Conservation (phyloP, 2,329 filamentous ascomycete genomes). For the Periglandula ipomoeae region DNA sequence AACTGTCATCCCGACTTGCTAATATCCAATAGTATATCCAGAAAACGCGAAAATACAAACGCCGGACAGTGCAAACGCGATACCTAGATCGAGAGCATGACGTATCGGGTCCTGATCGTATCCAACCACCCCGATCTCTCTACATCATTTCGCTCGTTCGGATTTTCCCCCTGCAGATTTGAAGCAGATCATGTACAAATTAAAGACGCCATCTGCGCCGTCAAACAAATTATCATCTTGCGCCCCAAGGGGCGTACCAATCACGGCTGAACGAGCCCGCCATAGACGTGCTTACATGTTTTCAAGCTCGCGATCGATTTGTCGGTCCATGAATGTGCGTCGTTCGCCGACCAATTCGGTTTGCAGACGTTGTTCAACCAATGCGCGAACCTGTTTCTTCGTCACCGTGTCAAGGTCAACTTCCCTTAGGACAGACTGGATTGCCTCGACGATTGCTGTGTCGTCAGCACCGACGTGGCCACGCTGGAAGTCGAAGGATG, state of each 20-base stretch:
- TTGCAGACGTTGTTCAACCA: constrained; percentile 89
- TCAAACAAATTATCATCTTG: background rate
- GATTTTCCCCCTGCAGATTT: background rate
- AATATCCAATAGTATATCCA: background rate
- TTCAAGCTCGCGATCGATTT: constrained; percentile 88
- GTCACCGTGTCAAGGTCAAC: constrained; percentile 95
- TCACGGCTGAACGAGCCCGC: no score
- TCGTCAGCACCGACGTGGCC: constrained; percentile 64
- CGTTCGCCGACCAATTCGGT: constrained; percentile 81
- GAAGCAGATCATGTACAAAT: background rate
- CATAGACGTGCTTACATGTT: constrained; percentile 60
- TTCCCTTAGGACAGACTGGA: constrained; percentile 72
- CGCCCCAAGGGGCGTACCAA: background rate
- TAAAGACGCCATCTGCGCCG: constrained; percentile 1
- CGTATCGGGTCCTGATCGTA: background rate
- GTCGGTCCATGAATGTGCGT: constrained; percentile 78
- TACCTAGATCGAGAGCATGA: background rate
- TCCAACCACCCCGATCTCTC: background rate
- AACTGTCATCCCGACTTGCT: background rate
- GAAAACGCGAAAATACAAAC: background rate
- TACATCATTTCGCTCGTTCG: background rate
- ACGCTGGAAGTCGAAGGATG: constrained; percentile 53
- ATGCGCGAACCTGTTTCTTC: constrained; percentile 88
- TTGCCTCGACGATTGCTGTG: constrained; percentile 69
- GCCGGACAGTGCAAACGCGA: background rate